Evolutionary conservation across 208 protist genomes (phyloP).

Genomic region (Trypanosoma theileri): DNA sequence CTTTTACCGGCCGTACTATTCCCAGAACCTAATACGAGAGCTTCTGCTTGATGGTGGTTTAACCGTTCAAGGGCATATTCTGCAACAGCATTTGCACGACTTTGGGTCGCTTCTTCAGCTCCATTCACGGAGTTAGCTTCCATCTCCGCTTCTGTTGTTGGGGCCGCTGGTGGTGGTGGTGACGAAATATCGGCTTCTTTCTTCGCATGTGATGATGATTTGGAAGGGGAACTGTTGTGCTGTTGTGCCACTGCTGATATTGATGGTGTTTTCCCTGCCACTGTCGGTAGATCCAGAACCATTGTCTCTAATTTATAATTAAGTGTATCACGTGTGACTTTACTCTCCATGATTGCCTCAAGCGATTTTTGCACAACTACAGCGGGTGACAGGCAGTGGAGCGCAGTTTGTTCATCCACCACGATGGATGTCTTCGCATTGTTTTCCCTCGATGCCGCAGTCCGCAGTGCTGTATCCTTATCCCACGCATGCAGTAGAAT

Average conservation of each 20-base stretch:
- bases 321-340: constrained; percentile 51
- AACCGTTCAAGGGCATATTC: constrained; percentile 35
- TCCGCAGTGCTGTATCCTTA: constrained; percentile 4
- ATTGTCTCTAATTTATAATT: constrained; percentile 79
- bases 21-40: constrained; percentile 59
- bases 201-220: not conserved
- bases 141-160: constrained; percentile 4
- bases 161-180: constrained; percentile 5
- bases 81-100: constrained; percentile 28
- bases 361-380: constrained; percentile 44
- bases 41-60: constrained; percentile 38
- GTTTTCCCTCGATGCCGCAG: constrained; percentile 1
- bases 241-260: not conserved
- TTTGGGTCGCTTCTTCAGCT: constrained; percentile 11
- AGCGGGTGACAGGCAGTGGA: constrained; percentile 16
- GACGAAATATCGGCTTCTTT: constrained; percentile 4
- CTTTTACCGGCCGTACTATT: constrained; percentile 55
- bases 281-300: constrained; percentile 4
- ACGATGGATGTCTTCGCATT: constrained; percentile 2
- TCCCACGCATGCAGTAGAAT: constrained; percentile 73
- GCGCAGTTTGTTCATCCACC: constrained; percentile 1
- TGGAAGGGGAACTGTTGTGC: not conserved
- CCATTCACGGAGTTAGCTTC: constrained; percentile 15
- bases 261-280: not conserved
- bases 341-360: constrained; percentile 53